A percentile compares a stretch with the other conserved stretches of the same genome.
These are phyloP conservation scores for Neopestalotiopsis sp. DNA, from an alignment of 2,329 filamentous ascomycete species.

Conservation along the genomic window DNA sequence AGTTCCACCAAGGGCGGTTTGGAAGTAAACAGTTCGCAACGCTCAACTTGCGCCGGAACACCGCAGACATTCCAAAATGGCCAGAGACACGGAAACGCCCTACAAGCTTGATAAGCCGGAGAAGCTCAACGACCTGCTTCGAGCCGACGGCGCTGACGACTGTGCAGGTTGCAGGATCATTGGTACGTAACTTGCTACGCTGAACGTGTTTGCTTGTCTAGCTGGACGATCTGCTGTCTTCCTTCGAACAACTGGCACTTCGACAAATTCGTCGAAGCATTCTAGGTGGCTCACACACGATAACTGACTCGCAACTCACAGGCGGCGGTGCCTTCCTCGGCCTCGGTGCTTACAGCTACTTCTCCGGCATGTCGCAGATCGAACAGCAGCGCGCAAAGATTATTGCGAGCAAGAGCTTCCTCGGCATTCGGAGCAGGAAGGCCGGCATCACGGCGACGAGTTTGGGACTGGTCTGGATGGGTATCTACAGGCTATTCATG, in stretches of 20 bases:
- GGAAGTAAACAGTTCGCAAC: conserved; percentile 11
- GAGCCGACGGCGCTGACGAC: conserved; percentile 64
- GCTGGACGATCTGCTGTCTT: no score
- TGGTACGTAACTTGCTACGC: conserved; percentile 55
- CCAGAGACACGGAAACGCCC: conserved; percentile 41
- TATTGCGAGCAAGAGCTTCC: conserved; percentile 70
- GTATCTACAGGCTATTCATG: conserved; percentile 70
- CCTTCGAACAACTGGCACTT: no score
- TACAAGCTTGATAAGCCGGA: conserved; percentile 63
- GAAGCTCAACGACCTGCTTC: conserved; percentile 63
- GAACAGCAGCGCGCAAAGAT: conserved; percentile 70
- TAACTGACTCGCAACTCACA: conserved; percentile 40
- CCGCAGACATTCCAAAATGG: conserved; percentile 41
- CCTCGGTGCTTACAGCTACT: conserved; percentile 78
- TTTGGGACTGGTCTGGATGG: conserved; percentile 70
- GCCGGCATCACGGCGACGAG: conserved; percentile 73
- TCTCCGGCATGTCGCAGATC: conserved; percentile 75
- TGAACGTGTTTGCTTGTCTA: not conserved
- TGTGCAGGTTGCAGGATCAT: conserved; percentile 75
- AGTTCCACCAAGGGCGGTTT: not conserved
- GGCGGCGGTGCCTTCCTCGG: conserved; percentile 78
- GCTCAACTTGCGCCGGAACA: conserved; percentile 11
- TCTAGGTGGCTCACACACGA: not conserved
- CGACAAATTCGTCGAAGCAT: conserved; percentile 13
- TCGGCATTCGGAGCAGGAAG: conserved; percentile 75